Percentiles rank a stretch among this genome's conserved stretches.
These are phyloP conservation scores for Cladosporium halotolerans DNA, from an alignment of 2,329 filamentous ascomycete genomes.

Conservation along the genomic window DNA sequence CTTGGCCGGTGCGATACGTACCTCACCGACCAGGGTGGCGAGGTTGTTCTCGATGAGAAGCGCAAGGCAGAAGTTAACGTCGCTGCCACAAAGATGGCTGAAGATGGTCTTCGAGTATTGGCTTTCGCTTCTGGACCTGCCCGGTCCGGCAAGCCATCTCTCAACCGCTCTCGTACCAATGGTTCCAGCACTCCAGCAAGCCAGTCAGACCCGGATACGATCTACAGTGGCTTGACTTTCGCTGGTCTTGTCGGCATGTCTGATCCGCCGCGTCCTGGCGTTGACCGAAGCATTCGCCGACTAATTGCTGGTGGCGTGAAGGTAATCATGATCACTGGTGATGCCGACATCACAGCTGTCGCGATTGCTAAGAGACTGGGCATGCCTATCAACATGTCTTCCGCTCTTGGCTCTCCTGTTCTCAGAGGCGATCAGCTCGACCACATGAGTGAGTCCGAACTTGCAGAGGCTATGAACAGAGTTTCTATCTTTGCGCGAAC, in stretches of 20 bases:
- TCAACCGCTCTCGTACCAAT: constrained; percentile 28
- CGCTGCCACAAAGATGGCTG: constrained; percentile 80
- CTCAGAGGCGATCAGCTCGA: constrained; percentile 90
- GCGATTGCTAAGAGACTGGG: constrained; percentile 94
- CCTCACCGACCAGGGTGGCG: constrained; percentile 75
- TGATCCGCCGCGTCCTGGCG: constrained; percentile 85
- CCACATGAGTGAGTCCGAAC: constrained; percentile 75
- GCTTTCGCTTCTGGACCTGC: constrained; percentile 82
- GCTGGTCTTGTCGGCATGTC: constrained; percentile 95
- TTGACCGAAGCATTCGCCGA: constrained; percentile 79
- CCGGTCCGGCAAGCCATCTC: constrained; percentile 16
- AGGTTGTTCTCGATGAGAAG: constrained; percentile 74
- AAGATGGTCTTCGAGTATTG: constrained; percentile 81
- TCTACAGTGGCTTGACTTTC: constrained; percentile 79
- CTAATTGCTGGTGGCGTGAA: constrained; percentile 92
- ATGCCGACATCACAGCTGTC: constrained; percentile 88
- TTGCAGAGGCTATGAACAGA: constrained; percentile 75
- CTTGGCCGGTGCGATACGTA: constrained; percentile 86
- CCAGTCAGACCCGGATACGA: constrained; percentile 19
- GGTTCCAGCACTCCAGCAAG: constrained; percentile 29
- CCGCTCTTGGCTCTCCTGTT: constrained; percentile 59
- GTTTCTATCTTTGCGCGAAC: constrained; percentile 95
- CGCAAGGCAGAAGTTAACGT: constrained; percentile 67
- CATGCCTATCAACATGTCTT: constrained; percentile 70
- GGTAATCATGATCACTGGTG: constrained; percentile 98